Conservation (phyloP, 257 asterid genomes). For the Echites panduratus region DNA sequence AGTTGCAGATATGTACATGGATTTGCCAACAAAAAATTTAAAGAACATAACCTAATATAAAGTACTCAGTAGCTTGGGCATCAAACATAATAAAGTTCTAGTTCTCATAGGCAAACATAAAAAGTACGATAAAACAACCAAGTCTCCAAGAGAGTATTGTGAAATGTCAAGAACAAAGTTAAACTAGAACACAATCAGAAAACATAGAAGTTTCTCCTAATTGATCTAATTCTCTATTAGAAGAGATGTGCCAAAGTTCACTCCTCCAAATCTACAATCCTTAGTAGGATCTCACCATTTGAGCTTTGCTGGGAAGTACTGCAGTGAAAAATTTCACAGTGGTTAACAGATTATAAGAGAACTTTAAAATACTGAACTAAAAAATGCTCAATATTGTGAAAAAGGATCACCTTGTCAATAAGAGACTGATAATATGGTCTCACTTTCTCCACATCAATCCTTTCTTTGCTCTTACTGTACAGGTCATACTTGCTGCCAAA, state of each 20-base stretch:
- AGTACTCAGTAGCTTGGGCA: background rate
- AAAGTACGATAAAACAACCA: no score
- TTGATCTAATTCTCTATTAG: background rate
- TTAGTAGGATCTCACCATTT: conserved; percentile 26
- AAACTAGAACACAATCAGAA: background rate
- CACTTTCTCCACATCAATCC: conserved; percentile 33
- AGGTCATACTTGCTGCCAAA: conserved; percentile 35
- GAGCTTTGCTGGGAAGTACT: conserved; percentile 40
- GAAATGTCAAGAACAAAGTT: background rate
- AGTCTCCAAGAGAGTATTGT: background rate
- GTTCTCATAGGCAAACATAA: no score
- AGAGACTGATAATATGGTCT: conserved; percentile 38
- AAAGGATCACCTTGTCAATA: conserved; percentile 25
- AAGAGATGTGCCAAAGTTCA: background rate
- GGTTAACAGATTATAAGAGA: background rate
- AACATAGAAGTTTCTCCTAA: background rate
- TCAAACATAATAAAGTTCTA: no score
- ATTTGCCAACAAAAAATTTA: background rate
- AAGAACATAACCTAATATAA: background rate
- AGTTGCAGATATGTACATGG: background rate
- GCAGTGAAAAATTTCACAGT: background rate
- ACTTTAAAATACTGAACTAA: no score
- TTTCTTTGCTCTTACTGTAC: conserved; percentile 33
- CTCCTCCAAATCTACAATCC: background rate
- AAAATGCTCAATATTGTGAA: background rate